Evolutionary conservation across 257 asterid species (phyloP).

Genomic region (Nicotiana noctiflora): DNA sequence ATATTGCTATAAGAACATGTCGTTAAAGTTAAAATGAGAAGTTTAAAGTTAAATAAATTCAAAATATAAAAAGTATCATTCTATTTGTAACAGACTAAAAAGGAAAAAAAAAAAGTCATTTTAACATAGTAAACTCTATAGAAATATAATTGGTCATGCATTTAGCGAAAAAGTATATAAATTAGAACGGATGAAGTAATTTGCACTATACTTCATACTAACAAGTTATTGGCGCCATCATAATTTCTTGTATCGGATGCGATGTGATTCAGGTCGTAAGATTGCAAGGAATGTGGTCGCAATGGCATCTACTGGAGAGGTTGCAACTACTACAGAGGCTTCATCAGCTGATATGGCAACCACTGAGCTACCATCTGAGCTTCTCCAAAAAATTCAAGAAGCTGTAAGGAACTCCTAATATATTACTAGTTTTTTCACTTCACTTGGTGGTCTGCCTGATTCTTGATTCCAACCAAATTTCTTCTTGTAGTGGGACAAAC

Average conservation of each 20-base stretch:
- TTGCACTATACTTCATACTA: background rate
- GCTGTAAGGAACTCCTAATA: slow-evolving; percentile 30
- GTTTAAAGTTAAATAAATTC: no score
- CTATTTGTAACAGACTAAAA: no score
- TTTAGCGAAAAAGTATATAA: background rate
- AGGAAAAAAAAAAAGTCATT: no score
- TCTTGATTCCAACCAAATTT: background rate
- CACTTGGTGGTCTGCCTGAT: no score
- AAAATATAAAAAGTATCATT: no score
- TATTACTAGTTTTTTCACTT: background rate
- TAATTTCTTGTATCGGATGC: background rate
- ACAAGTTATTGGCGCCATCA: background rate
- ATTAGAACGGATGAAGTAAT: background rate
- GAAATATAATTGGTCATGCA: background rate
- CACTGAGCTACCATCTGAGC: slow-evolving; percentile 51
- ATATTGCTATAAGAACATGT: no score
- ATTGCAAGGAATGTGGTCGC: slow-evolving; percentile 49
- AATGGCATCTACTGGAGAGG: slow-evolving; percentile 70
- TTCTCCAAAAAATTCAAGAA: slow-evolving; percentile 49
- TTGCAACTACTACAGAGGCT: slow-evolving; percentile 46
- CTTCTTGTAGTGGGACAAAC: slow-evolving; percentile 65
- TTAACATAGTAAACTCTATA: no score
- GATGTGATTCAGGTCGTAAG: slow-evolving; percentile 44
- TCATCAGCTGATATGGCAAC: slow-evolving; percentile 48
- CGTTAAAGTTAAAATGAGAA: no score